A percentile compares a stretch with the other conserved stretches of the same genome.
phyloP scores from a whole-genome alignment of 2,329 filamentous ascomycete species.

The Fusarium liriodendri region DNA sequence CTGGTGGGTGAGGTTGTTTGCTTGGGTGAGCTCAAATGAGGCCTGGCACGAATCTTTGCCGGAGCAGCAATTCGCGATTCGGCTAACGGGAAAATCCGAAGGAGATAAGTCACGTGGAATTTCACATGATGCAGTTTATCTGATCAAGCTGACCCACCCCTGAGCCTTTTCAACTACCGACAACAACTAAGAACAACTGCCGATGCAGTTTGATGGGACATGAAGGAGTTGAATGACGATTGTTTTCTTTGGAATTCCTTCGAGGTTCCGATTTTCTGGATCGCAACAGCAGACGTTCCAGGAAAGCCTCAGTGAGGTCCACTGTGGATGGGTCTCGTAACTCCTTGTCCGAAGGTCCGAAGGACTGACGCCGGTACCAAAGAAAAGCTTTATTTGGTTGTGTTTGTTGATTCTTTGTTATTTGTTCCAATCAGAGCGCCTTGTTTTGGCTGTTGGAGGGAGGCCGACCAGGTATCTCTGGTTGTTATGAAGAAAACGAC shows the following conservation, averaged over 20 bases:
- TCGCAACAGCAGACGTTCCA: too few species aligned
- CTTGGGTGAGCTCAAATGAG: slow-evolving; percentile 55
- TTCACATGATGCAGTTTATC: neutral
- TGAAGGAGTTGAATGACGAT: neutral
- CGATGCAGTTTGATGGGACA: neutral
- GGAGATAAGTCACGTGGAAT: slow-evolving; percentile 45
- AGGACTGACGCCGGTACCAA: neutral
- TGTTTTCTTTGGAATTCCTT: neutral
- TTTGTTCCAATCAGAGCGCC: neutral
- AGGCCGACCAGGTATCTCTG: neutral
- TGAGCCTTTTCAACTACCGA: neutral
- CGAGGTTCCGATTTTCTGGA: too few species aligned
- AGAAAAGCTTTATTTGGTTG: neutral
- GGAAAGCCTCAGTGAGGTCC: neutral
- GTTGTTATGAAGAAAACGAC: neutral
- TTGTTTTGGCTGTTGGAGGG: neutral
- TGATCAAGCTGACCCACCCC: neutral
- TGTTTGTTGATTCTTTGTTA: neutral
- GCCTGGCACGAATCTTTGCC: slow-evolving; percentile 62
- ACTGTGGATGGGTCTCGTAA: neutral
- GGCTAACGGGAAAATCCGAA: slow-evolving; percentile 56
- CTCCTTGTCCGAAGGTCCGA: too few species aligned
- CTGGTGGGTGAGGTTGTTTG: slow-evolving; percentile 62
- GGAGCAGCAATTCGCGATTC: slow-evolving; percentile 53
- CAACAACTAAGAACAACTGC: neutral